Evolutionary conservation across 2,329 filamentous ascomycete genomes (phyloP).

Genomic region (Arthrobotrys musiformis): DNA sequence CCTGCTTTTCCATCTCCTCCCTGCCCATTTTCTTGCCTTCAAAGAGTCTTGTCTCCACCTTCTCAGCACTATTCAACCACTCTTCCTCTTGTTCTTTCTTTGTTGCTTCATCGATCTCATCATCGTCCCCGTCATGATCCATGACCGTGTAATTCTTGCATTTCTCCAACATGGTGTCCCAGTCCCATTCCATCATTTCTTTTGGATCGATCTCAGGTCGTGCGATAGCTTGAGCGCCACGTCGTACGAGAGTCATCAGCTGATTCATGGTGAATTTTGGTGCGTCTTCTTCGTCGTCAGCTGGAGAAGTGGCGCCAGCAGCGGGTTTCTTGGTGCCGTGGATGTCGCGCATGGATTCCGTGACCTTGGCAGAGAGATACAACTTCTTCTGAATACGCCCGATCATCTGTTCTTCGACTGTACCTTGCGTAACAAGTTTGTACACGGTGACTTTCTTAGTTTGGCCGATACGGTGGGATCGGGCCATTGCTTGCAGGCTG

Average conservation of each 20-base stretch:
- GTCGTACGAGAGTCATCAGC: conserved; percentile 68
- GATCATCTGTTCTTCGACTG: conserved; percentile 71
- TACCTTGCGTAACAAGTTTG: conserved; percentile 69
- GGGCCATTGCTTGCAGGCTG: conserved; percentile 67
- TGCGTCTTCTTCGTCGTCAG: conserved; percentile 64
- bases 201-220: conserved; percentile 68
- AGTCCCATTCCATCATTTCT: conserved; percentile 71
- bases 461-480: conserved; percentile 69
- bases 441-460: conserved; percentile 69
- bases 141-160: conserved; percentile 68
- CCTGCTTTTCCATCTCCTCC: conserved; percentile 60
- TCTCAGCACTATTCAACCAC: conserved; percentile 70
- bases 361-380: conserved; percentile 71
- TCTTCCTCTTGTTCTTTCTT: conserved; percentile 67
- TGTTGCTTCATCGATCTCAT: conserved; percentile 60
- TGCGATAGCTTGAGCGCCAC: conserved; percentile 68
- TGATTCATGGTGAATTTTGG: conserved; percentile 68
- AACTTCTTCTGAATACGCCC: conserved; percentile 71
- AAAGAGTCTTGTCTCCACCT: conserved; percentile 70
- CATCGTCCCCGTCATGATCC: conserved; percentile 61
- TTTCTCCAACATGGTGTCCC: conserved; percentile 67
- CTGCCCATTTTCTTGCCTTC: conserved; percentile 67
- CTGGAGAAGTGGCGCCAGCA: conserved; percentile 29
- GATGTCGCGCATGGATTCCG: conserved; percentile 69
- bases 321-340: conserved; percentile 61